Evolutionary conservation across 768 basidiomycete species (phyloP).

Genomic region (Termitomyces sp.): DNA sequence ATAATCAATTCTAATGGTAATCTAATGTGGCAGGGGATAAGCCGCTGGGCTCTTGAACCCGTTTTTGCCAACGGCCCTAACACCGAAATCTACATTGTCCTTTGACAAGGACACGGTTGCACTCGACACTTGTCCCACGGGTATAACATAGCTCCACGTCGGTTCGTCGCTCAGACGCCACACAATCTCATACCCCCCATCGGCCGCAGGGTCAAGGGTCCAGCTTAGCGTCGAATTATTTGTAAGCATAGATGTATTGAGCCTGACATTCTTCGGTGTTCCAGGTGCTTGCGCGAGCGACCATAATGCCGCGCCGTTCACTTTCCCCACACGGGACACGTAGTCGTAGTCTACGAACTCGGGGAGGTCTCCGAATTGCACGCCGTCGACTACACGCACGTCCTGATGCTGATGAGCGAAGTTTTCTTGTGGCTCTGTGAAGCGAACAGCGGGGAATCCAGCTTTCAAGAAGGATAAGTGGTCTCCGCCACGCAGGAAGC

Average conservation of each 20-base stretch:
- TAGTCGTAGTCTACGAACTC: slow-evolving; percentile 54
- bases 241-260: slow-evolving; percentile 42
- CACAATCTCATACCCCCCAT: slow-evolving; percentile 45
- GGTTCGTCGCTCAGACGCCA: slow-evolving; percentile 44
- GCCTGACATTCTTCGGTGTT: slow-evolving; percentile 41
- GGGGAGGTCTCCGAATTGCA: slow-evolving; percentile 51
- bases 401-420: slow-evolving; percentile 57
- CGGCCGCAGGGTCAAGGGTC: slow-evolving; percentile 32
- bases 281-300: slow-evolving; percentile 51
- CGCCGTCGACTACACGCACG: slow-evolving; percentile 40
- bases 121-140: slow-evolving; percentile 36
- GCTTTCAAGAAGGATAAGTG: slow-evolving; percentile 43
- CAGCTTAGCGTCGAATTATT: slow-evolving; percentile 52
- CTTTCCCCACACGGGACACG: slow-evolving; percentile 41
- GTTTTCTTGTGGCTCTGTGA: slow-evolving; percentile 53
- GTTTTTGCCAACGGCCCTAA: slow-evolving; percentile 44
- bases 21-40: slow-evolving; percentile 20
- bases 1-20: not conserved
- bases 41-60: slow-evolving; percentile 48
- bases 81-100: slow-evolving; percentile 47
- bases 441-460: slow-evolving; percentile 50
- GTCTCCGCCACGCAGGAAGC: slow-evolving; percentile 53
- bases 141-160: slow-evolving; percentile 44
- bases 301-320: slow-evolving; percentile 50
- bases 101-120: slow-evolving; percentile 41